Evolutionary conservation across 805 yeast species (phyloP).

Genomic region (Suhomyces emberorum): DNA sequence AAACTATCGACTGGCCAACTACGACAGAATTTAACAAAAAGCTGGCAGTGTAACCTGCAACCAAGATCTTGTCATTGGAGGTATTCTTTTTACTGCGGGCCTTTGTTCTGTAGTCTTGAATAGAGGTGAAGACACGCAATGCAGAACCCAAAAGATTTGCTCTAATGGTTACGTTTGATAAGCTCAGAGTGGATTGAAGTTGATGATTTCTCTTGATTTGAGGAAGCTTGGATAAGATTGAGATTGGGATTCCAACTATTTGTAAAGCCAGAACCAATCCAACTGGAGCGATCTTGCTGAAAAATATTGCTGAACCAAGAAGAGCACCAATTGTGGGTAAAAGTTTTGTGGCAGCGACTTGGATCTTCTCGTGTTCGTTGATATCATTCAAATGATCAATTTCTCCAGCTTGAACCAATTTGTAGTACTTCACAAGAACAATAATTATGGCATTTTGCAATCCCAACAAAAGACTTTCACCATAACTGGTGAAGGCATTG

Average conservation of each 20-base stretch:
- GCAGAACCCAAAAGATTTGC: slow-evolving; percentile 41
- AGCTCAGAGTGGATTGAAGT: slow-evolving; percentile 35
- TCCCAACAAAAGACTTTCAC: slow-evolving; percentile 39
- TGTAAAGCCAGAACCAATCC: slow-evolving; percentile 28
- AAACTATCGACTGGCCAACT: slow-evolving; percentile 34
- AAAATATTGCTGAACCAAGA: slow-evolving; percentile 24
- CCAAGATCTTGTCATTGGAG: slow-evolving; percentile 29
- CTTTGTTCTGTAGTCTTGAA: slow-evolving; percentile 25
- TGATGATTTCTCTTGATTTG: slow-evolving; percentile 35
- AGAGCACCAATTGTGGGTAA: slow-evolving; percentile 25
- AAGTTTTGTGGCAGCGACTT: slow-evolving; percentile 15
- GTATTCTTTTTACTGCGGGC: slow-evolving; percentile 13
- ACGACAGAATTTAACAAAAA: slow-evolving; percentile 32
- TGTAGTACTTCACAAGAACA: slow-evolving; percentile 33
- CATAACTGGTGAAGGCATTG: slow-evolving; percentile 37
- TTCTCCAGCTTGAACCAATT: slow-evolving; percentile 14
- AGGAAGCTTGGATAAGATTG: slow-evolving; percentile 36
- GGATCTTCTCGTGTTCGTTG: slow-evolving; percentile 1
- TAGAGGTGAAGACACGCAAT: slow-evolving; percentile 39
- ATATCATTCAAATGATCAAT: slow-evolving; percentile 4
- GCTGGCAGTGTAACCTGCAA: slow-evolving; percentile 37
- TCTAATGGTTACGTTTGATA: slow-evolving; percentile 35
- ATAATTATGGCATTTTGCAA: slow-evolving; percentile 37
- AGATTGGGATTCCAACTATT: slow-evolving; percentile 36
- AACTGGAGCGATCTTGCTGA: slow-evolving; percentile 31